A percentile compares a stretch with the other conserved stretches of the same genome.
Evolutionary conservation across 108 stramenopile species (phyloP).

Genomic region (Pseudonitzschia delicatissima): DNA sequence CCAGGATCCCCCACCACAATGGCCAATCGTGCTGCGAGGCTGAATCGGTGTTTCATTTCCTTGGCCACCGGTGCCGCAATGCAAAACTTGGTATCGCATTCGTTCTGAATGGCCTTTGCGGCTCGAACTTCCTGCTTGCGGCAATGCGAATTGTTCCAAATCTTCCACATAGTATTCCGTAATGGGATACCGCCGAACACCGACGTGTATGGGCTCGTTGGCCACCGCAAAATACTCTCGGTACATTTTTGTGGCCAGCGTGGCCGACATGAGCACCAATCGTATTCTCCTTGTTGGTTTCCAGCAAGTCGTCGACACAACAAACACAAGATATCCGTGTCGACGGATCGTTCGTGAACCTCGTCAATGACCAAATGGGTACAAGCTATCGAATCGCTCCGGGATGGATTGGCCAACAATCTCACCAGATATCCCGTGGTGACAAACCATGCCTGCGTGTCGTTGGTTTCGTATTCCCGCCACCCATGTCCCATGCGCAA

Average conservation of each 20-base stretch:
- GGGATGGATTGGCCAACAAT: constrained; percentile 77
- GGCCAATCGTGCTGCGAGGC: constrained; percentile 48
- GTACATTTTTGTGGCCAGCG: constrained; percentile 80
- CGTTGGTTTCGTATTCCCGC: constrained; percentile 65
- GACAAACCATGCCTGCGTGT: constrained; percentile 79
- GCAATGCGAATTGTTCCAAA: constrained; percentile 40
- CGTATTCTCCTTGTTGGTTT: constrained; percentile 63
- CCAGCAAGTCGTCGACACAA: constrained; percentile 76
- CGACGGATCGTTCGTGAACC: constrained; percentile 85
- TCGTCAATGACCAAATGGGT: constrained; percentile 90
- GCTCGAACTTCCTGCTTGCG: constrained; percentile 36
- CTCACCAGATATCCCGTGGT: constrained; percentile 92
- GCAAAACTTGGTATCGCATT: constrained; percentile 54
- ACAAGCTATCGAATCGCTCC: constrained; percentile 47
- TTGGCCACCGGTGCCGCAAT: constrained; percentile 36
- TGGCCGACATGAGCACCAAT: constrained; percentile 92
- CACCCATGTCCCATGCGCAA: constrained; percentile 89
- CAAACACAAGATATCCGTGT: constrained; percentile 82
- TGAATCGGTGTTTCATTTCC: constrained; percentile 43
- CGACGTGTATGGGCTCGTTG: constrained; percentile 71
- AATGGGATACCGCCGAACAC: constrained; percentile 73
- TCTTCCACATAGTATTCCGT: constrained; percentile 82
- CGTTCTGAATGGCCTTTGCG: constrained; percentile 35
- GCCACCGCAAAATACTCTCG: constrained; percentile 74
- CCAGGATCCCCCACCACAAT: constrained; percentile 59